Evolutionary conservation across 768 basidiomycete genomes (phyloP), one percentile per base, ranked within the genome.

Genomic region (Tylopilus cervinicoccineus): DNA sequence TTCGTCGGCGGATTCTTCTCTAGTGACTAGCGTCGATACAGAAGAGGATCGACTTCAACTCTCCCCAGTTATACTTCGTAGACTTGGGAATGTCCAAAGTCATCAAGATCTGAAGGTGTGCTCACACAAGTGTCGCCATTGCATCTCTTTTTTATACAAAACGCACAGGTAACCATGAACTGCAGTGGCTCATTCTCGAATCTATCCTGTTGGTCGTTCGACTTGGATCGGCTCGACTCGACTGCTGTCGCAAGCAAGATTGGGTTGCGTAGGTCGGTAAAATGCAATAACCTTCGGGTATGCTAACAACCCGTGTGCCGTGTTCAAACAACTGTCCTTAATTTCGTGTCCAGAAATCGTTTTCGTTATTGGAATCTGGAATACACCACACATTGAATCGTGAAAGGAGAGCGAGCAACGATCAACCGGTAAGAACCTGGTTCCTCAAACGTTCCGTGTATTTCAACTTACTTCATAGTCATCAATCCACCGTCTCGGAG

Each of bases 261-360:
- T 7, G 33, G 33, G 5, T 17, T 24, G 43, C 52, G 47, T 17
- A 54, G 52, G 39, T 44, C 48, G 10, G 32, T 43, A 11, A 50
- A 45, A n/a, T 48, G 43, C 51, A 42, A 45, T 28, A 49, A 58
- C 22, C 43, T 58, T 24, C 44, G 52, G 52, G 56, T 49, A 48
- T 22, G 49, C 23, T 40, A 34, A 34, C 29, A 41, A 16, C 23
- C 13, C 14, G 17, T 37, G 10, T 19, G 13, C 37, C n/a, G 13
- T 42, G 28, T 53, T 20, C 7, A 29, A 28, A 42, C 19, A 14
- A 33, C 26, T 45, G 24, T 41, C 10, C 29, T 43, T 19, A 43
- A 38, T 31, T 32, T 23, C 8, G 12, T 28, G 22, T 14, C 17
- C 31, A 54, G 48, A 38, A 5, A 26, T 46, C 47, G 3, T 57